Evolutionary conservation across 2,329 filamentous ascomycete species (phyloP).

Genomic region (Cladosporium sp.): DNA sequence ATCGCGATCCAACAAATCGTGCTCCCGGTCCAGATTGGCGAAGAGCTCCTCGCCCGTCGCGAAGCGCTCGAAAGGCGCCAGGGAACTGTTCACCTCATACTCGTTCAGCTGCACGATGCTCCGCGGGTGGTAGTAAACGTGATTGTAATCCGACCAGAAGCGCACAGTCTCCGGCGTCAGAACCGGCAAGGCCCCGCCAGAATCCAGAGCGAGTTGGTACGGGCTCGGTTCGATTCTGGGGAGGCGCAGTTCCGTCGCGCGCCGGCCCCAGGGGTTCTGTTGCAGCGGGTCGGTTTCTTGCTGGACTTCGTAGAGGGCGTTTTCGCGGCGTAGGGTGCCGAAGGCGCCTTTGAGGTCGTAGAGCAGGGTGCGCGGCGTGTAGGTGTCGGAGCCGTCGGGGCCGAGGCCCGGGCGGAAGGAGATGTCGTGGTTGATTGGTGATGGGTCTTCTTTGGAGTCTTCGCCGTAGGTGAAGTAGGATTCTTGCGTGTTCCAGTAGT

Average conservation of each 20-base stretch:
- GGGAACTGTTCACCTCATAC: constrained; percentile 72
- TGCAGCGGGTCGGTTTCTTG: constrained; percentile 35
- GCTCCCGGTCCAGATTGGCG: constrained; percentile 52
- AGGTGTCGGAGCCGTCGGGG: constrained; percentile 82
- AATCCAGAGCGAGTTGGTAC: constrained; percentile 76
- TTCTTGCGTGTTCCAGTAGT: constrained; percentile 98
- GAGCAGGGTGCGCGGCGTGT: constrained; percentile 82
- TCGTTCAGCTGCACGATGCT: constrained; percentile 85
- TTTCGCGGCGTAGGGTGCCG: constrained; percentile 79
- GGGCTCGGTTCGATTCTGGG: constrained; percentile 62
- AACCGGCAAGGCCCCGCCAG: constrained; percentile 58
- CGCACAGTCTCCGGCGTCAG: constrained; percentile 69
- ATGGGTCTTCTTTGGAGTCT: constrained; percentile 49
- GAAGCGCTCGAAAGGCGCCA: constrained; percentile 80
- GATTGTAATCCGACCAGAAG: constrained; percentile 95
- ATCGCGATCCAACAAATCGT: constrained; percentile 87
- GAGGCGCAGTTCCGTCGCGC: constrained; percentile 64
- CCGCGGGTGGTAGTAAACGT: constrained; percentile 84
- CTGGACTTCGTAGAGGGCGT: constrained; percentile 72
- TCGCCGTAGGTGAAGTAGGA: constrained; percentile 87
- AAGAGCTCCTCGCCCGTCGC: constrained; percentile 68
- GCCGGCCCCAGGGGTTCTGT: constrained; percentile 54
- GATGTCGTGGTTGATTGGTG: constrained; percentile 72
- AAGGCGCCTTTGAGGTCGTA: constrained; percentile 96
- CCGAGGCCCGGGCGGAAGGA: constrained; percentile 83